Evolutionary conservation across 2,329 filamentous ascomycete species (phyloP).

Genomic region (Rhynchosporium graminicola): DNA sequence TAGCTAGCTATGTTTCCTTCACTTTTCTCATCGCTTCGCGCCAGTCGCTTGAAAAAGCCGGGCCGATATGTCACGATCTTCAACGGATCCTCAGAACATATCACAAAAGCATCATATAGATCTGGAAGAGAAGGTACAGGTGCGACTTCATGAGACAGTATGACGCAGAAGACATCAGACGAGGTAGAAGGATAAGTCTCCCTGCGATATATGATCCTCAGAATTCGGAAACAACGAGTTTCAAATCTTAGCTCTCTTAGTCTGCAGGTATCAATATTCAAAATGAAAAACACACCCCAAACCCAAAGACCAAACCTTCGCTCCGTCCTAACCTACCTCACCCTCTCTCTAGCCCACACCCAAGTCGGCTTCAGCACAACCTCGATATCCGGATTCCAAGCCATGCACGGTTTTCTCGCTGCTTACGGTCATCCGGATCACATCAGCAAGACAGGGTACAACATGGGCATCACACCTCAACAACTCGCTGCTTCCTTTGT

Average conservation of each 20-base stretch:
- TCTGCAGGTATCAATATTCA: neutral
- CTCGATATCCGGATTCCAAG: constrained; percentile 14
- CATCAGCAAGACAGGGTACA: neutral
- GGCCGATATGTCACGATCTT: neutral
- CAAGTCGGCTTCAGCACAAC: constrained; percentile 9
- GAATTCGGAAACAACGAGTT: too few relatives aligned
- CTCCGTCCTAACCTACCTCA: constrained; percentile 3
- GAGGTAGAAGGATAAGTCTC: too few relatives aligned
- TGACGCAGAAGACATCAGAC: neutral
- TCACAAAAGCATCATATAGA: neutral
- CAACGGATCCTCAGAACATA: too few relatives aligned
- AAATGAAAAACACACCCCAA: neutral
- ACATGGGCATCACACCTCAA: constrained; percentile 8
- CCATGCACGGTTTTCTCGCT: constrained; percentile 13
- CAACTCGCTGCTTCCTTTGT: constrained; percentile 14
- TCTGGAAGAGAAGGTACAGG: neutral
- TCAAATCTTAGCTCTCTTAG: neutral
- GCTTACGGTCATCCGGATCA: constrained; percentile 3
- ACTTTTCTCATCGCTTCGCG: too few relatives aligned
- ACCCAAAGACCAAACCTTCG: neutral
- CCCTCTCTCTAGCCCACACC: constrained; percentile 7
- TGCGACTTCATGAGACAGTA: neutral
- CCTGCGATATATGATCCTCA: too few relatives aligned
- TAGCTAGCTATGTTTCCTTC: too few relatives aligned
- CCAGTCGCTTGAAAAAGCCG: neutral